phyloP scores from a whole-genome alignment of 2,329 filamentous ascomycete genomes.

The Ramichloridium luteum region DNA sequence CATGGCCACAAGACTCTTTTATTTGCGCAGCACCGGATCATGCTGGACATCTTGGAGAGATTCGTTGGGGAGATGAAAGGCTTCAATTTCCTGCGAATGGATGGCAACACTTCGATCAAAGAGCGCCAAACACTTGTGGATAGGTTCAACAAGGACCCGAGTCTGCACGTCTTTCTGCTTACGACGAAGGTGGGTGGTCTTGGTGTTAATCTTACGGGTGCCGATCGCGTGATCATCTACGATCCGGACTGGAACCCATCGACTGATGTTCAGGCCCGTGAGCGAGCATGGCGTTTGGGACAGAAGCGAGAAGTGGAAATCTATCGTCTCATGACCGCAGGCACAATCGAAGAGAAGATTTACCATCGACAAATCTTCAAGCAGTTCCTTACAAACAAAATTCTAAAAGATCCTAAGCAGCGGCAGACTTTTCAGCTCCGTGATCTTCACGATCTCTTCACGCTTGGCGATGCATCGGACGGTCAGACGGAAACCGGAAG shows the following conservation, averaged over 20 bases:
- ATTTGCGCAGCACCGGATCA: slow-evolving; percentile 86
- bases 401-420: slow-evolving; percentile 87
- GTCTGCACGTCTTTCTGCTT: slow-evolving; percentile 77
- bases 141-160: slow-evolving; percentile 71
- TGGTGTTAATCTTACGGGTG: slow-evolving; percentile 87
- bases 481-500: slow-evolving; percentile 70
- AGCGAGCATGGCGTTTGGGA: slow-evolving; percentile 88
- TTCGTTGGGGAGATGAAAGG: slow-evolving; percentile 58
- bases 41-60: slow-evolving; percentile 85
- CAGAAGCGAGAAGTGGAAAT: slow-evolving; percentile 94
- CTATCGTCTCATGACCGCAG: slow-evolving; percentile 93
- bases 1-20: slow-evolving; percentile 89
- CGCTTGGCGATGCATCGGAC: slow-evolving; percentile 52
- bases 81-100: slow-evolving; percentile 79
- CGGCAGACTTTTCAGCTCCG: slow-evolving; percentile 80
- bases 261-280: slow-evolving; percentile 86
- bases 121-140: slow-evolving; percentile 83
- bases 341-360: slow-evolving; percentile 98
- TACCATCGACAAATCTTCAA: slow-evolving; percentile 99
- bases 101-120: slow-evolving; percentile 81
- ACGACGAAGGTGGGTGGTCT: slow-evolving; percentile 93
- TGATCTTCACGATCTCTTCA: slow-evolving; percentile 87
- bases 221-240: slow-evolving; percentile 92
- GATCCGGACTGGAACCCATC: slow-evolving; percentile 99
- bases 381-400: slow-evolving; percentile 93